phyloP scores from a whole-genome alignment of 2,329 filamentous ascomycete species.

The Sclerotinia borealis region DNA sequence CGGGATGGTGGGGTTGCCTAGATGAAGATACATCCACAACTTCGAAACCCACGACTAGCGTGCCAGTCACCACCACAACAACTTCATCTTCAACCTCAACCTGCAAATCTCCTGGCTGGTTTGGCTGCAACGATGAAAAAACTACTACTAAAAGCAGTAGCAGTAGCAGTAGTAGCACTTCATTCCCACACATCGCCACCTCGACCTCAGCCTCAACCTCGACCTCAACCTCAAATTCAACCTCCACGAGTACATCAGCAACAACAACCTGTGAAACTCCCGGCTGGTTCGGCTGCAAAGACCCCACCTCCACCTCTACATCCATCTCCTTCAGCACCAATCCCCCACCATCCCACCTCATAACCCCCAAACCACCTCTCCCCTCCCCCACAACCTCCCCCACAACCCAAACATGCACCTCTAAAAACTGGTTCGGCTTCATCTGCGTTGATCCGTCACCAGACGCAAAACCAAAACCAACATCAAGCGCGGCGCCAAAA shows the following conservation, averaged over 20 bases:
- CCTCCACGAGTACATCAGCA: slow-evolving; percentile 18
- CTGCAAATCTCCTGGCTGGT: slow-evolving; percentile 42
- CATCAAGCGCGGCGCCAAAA: slow-evolving; percentile 11
- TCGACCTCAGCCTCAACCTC: slow-evolving; percentile 1
- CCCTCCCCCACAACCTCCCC: slow-evolving; percentile 20
- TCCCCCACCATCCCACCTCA: slow-evolving; percentile 32
- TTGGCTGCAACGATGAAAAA: slow-evolving; percentile 44
- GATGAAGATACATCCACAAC: slow-evolving; percentile 27
- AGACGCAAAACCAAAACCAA: slow-evolving; percentile 15
- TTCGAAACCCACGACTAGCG: slow-evolving; percentile 23
- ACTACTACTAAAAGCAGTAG: slow-evolving; percentile 36
- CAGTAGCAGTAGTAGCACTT: slow-evolving; percentile 27
- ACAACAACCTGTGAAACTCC: slow-evolving; percentile 35
- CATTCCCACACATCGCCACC: slow-evolving; percentile 13
- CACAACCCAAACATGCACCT: slow-evolving; percentile 25
- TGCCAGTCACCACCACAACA: slow-evolving; percentile 21
- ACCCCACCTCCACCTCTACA: slow-evolving; percentile 40
- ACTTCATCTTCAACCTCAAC: slow-evolving; percentile 30
- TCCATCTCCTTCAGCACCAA: slow-evolving; percentile 15
- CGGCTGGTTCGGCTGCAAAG: slow-evolving; percentile 44
- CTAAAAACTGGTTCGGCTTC: slow-evolving; percentile 28
- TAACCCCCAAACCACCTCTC: slow-evolving; percentile 33
- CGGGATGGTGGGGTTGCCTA: slow-evolving; percentile 69
- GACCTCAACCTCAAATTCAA: slow-evolving; percentile 8
- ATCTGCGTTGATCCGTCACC: slow-evolving; percentile 29